phyloP scores from a whole-genome alignment of 306 rosid genomes.

The Begonia loranthoides region DNA sequence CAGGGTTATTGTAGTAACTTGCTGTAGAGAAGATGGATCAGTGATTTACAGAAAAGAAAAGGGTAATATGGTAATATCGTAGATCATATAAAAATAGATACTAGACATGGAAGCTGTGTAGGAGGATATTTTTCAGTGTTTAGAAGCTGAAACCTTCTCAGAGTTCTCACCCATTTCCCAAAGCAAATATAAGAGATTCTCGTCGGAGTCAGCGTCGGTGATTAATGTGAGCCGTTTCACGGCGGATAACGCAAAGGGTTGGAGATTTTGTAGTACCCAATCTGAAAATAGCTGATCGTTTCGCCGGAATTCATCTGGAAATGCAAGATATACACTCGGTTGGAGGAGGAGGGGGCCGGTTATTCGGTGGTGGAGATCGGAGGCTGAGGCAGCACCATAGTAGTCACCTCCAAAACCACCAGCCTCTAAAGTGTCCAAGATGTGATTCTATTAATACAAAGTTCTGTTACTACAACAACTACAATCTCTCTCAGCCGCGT shows the following conservation, averaged over 20 bases:
- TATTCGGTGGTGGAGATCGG: conserved; percentile 39
- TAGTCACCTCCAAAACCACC: conserved; percentile 21
- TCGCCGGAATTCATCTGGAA: conserved; percentile 6
- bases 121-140: conserved; percentile 46
- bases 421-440: conserved; percentile 64
- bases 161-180: not conserved
- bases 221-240: too few species aligned
- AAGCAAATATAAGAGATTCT: not conserved
- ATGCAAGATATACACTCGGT: conserved; percentile 76
- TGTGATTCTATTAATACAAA: conserved; percentile 83
- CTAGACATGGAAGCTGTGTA: conserved; percentile 20
- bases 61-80: not conserved
- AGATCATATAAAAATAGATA: not conserved
- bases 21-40: too few species aligned
- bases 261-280: too few species aligned
- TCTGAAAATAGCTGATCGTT: too few species aligned
- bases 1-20: too few species aligned
- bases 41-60: too few species aligned
- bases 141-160: conserved; percentile 1
- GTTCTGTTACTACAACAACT: conserved; percentile 92
- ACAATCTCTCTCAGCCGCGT: conserved; percentile 91
- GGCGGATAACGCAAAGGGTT: too few species aligned
- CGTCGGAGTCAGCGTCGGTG: too few species aligned
- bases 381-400: conserved; percentile 34
- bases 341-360: conserved; percentile 24